phyloP scores from a whole-genome alignment of 139 green algal species.

The Monoraphidium neglectum region DNA sequence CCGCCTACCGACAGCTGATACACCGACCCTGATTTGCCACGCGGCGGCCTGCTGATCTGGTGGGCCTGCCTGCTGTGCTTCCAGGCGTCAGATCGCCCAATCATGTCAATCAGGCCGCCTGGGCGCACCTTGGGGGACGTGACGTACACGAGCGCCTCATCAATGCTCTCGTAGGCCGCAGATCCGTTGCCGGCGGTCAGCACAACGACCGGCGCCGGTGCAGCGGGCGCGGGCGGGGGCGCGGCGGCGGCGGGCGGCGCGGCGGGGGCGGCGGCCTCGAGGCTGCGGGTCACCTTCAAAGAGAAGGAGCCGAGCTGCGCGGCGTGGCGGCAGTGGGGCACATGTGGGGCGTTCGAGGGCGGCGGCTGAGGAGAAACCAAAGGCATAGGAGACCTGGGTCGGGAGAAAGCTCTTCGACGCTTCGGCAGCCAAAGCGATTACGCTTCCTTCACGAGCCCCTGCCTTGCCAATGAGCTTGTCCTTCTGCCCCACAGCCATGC shows the following conservation, averaged over 20 bases:
- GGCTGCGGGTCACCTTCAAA: slow-evolving; percentile 69
- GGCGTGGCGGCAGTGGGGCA: background rate
- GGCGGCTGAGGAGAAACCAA: background rate
- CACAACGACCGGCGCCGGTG: slow-evolving; percentile 24
- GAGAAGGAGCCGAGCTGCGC: slow-evolving; percentile 74
- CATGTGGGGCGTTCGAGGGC: background rate
- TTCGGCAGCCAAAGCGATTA: background rate
- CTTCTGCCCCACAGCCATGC: background rate
- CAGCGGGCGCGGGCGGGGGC: slow-evolving; percentile 3
- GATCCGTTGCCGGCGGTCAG: slow-evolving; percentile 39
- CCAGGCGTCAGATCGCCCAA: too few species aligned
- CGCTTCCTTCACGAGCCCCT: background rate
- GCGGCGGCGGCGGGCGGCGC: slow-evolving; percentile 17
- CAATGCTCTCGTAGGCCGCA: slow-evolving; percentile 53
- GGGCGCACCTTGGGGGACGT: slow-evolving; percentile 66
- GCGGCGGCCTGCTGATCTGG: too few species aligned
- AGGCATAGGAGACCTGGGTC: background rate
- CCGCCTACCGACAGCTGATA: too few species aligned
- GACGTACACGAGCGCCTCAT: slow-evolving; percentile 77
- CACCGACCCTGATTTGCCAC: too few species aligned
- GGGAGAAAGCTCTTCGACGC: background rate
- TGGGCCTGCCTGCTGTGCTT: too few species aligned
- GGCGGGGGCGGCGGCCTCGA: slow-evolving; percentile 21
- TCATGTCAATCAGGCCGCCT: too few species aligned
- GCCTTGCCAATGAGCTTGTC: background rate